phyloP scores from a whole-genome alignment of 345 rosid species.

The Microthlaspi erraticum region DNA sequence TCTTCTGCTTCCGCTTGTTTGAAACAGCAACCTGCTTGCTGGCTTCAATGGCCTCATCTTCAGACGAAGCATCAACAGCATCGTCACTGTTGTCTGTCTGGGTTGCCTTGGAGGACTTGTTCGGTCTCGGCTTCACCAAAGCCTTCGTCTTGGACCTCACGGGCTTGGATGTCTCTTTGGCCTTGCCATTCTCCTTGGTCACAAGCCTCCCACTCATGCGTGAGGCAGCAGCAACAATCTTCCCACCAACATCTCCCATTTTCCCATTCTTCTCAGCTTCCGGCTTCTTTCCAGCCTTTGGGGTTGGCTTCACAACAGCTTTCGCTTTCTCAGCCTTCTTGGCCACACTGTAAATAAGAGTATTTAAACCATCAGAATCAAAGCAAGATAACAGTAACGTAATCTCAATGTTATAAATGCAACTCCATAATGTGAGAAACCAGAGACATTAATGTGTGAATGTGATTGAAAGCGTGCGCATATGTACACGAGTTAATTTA shows the following conservation, averaged over 20 bases:
- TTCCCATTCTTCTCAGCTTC: too few species aligned
- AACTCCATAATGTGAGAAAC: not conserved
- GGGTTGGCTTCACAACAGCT: not conserved
- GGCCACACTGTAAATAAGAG: not conserved
- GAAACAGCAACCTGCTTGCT: too few species aligned
- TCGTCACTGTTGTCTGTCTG: too few species aligned
- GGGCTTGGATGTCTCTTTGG: not conserved
- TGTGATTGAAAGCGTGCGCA: not conserved
- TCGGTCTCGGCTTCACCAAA: not conserved
- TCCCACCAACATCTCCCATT: conserved; percentile 25
- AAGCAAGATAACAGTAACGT: not conserved
- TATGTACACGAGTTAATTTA: not conserved
- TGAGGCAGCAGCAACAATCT: conserved; percentile 40
- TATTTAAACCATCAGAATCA: not conserved
- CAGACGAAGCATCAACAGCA: too few species aligned
- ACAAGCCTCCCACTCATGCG: conserved; percentile 11
- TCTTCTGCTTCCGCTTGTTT: too few species aligned
- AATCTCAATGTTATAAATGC: not conserved
- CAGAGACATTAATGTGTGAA: not conserved
- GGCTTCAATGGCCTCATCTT: too few species aligned
- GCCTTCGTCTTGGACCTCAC: conserved; percentile 2
- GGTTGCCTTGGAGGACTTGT: too few species aligned
- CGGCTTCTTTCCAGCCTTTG: not conserved
- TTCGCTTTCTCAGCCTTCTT: too few species aligned
- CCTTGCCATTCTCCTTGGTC: not conserved